Base-by-base conservation (phyloP, 2,329 filamentous ascomycete species). In the Colletotrichum tamarilloi region DNA sequence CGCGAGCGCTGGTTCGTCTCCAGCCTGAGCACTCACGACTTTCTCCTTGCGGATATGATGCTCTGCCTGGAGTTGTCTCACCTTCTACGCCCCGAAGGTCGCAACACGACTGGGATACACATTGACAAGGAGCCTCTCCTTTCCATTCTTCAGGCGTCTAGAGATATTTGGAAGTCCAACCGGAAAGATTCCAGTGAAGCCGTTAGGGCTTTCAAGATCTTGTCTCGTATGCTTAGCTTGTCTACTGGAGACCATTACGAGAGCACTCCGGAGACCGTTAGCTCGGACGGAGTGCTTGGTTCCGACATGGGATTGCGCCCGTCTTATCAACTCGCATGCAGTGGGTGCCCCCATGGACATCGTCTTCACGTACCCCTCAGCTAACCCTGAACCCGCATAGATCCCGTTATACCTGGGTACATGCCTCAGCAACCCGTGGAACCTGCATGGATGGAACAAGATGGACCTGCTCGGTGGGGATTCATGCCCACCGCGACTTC, bases 11-110 rank as follows among this genome's bases (percentile, higher is more conserved):
- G 84, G 84, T 84, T 85, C 57, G 72, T 86, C 19, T 82, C 82
- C 12, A 84, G 84, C 3, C 75, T 86, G 3, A 80, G 84, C 62
- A 81, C 81, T 3, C 83, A 86, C 68, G 85, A 86, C 72, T 87
- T 87, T 59, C 78, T 88, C 8, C 80, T 87, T 2, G 86, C 86
- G 1, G 84, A 84, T 56, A 87, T 85, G 71, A 81, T 88, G 24
- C 76, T 88, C 4, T 84, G 85, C 49, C 78, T 86, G 3, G 85
- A 87, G 67, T 38, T 70, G 22, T 74, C 73, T 19, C 68, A 75
- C 42, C 62, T 76, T 14, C 62, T 75, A 3, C 53, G 42, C 19
- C 62, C 63, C 16, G 58, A 73, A 30, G 72, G 72, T 2, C 59
- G 59, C 14, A n/a, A 56, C 9, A 67, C 71, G 12, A 59, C 56